Evolutionary conservation across 164 flowering plant species (phyloP), one percentile per base, ranked within the genome.

Genomic region (Vitis rotundifolia): DNA sequence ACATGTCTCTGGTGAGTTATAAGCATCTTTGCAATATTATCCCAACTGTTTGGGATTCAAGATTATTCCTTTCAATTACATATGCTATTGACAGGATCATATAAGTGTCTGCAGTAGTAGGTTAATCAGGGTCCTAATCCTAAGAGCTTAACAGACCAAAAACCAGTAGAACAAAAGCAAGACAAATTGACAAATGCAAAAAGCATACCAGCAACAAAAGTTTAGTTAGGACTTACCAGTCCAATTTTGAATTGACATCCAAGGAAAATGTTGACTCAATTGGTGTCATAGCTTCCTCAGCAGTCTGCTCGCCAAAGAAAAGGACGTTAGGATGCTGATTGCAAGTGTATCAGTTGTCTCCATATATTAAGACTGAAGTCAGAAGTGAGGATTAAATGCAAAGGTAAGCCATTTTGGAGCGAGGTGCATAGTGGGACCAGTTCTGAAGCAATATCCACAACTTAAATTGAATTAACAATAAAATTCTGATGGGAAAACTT

Each of bases 281-380:
- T 15, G 99, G 99, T 48, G 99, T 95, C 99, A 95, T 95, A 68
- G 99, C 99, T 85, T 91, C 97, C 82, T 91, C 94, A 71, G 99
- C 99, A 75, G 98, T 95, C 99, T 95, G 88, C 61, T 66, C 31
- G 73, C 18, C 19, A 73, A 69, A 67, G 22, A 37, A 28, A 26
- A 55, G 9, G 31, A 37, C 28, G 29, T 61, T 70, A 37, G 54
- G 49, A 59, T 19, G 31, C 57, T 59, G 11, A 49, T 14, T 37
- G 26, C n/a, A 67, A 8, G 16, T 11, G n/a, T 18, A 67, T 16
- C 47, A 26, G 1, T 54, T 29, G 18, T 16, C 26, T 55, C 51
- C 11, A 12, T 8, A 6, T 15, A 10, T 15, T n/a, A 67, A 55
- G 52, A 10, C 44, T 9, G 37, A 29, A 37, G 44, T 37, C 44